Conservation (phyloP, 176 grass and related monocot species). For the Ensete glaucum region DNA sequence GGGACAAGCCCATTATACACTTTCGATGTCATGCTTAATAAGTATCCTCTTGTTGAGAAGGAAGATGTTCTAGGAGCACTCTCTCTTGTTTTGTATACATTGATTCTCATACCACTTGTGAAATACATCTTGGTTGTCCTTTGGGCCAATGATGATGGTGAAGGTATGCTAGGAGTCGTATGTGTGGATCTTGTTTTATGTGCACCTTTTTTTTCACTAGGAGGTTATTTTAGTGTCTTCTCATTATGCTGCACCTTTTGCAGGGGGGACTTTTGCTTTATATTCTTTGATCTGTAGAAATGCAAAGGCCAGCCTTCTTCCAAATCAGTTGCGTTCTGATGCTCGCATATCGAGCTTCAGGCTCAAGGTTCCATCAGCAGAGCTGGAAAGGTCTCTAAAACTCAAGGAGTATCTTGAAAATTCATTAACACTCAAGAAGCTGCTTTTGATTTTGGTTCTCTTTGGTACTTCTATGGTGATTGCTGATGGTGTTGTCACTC, state of each 20-base stretch:
- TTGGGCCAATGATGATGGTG: slow-evolving; percentile 77
- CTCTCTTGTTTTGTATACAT: slow-evolving; percentile 81
- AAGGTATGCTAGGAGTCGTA: slow-evolving; percentile 42
- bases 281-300: slow-evolving; percentile 93
- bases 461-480: slow-evolving; percentile 93
- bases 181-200: background rate
- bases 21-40: slow-evolving; percentile 88
- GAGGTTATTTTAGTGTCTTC: background rate
- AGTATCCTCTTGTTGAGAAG: slow-evolving; percentile 56
- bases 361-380: slow-evolving; percentile 58
- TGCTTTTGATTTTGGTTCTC: slow-evolving; percentile 94
- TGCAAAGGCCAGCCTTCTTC: slow-evolving; percentile 77
- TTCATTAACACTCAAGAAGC: slow-evolving; percentile 72
- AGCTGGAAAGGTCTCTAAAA: slow-evolving; percentile 81
- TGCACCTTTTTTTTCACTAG: background rate
- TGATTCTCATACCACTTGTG: slow-evolving; percentile 69
- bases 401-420: slow-evolving; percentile 83
- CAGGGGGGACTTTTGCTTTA: slow-evolving; percentile 96
- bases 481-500: slow-evolving; percentile 77
- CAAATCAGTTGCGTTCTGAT: slow-evolving; percentile 71
- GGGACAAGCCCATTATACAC: slow-evolving; percentile 88
- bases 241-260: slow-evolving; percentile 9
- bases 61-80: slow-evolving; percentile 91
- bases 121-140: slow-evolving; percentile 89
- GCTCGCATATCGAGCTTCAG: slow-evolving; percentile 66